Conservation (phyloP, 2,329 filamentous ascomycete genomes). For the Didymella arachidicola region DNA sequence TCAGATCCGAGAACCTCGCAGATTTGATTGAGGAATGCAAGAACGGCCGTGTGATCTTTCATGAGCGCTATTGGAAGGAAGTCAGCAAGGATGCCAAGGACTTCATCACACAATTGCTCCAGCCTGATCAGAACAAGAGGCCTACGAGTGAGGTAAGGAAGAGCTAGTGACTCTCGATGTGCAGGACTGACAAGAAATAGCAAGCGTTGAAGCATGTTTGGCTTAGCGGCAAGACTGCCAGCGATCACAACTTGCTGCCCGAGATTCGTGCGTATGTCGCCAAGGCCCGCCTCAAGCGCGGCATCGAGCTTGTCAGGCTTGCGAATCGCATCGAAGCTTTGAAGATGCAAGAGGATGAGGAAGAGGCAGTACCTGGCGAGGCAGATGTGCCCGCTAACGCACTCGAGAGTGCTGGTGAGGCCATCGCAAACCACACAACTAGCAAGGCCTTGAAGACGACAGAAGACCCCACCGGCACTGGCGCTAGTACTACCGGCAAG, state of each 20-base stretch:
- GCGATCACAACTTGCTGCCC: slow-evolving; percentile 95
- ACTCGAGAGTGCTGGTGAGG: slow-evolving; percentile 62
- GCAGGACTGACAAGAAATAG: slow-evolving; percentile 51
- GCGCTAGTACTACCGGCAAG: slow-evolving; percentile 47
- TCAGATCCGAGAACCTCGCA: slow-evolving; percentile 90
- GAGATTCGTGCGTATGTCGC: slow-evolving; percentile 96
- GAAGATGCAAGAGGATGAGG: slow-evolving; percentile 91
- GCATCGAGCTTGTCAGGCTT: slow-evolving; percentile 95
- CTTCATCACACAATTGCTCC: slow-evolving; percentile 84
- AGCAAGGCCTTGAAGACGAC: slow-evolving; percentile 32
- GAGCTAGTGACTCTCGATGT: not conserved
- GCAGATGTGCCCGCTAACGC: slow-evolving; percentile 70
- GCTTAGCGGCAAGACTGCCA: slow-evolving; percentile 90
- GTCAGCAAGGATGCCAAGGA: slow-evolving; percentile 95
- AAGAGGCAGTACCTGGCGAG: slow-evolving; percentile 69
- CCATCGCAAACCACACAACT: slow-evolving; percentile 45
- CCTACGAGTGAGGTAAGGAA: slow-evolving; percentile 73
- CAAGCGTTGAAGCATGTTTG: slow-evolving; percentile 83
- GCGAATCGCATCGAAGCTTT: slow-evolving; percentile 94
- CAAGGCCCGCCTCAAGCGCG: slow-evolving; percentile 87
- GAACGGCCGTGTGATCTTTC: slow-evolving; percentile 84
- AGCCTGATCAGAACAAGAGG: slow-evolving; percentile 78
- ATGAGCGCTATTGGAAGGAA: slow-evolving; percentile 98
- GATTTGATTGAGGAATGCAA: slow-evolving; percentile 96
- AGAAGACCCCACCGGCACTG: slow-evolving; percentile 13